Evolutionary conservation across 2,329 filamentous ascomycete species (phyloP).

Genomic region (Penicillium concentricum): DNA sequence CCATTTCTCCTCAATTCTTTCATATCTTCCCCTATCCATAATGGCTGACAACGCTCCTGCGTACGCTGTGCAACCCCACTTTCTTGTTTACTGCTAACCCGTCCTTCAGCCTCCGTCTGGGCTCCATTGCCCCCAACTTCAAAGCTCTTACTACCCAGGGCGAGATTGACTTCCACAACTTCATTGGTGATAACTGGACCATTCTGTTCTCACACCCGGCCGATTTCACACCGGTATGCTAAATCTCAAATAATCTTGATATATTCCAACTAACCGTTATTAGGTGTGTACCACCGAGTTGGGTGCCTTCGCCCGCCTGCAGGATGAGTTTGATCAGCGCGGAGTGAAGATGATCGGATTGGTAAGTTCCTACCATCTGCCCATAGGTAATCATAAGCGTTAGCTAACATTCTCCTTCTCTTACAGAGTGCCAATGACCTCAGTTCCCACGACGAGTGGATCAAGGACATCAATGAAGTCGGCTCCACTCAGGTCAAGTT

Average conservation of each 20-base stretch:
- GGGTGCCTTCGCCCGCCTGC: constrained; percentile 87
- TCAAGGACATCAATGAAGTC: constrained; percentile 81
- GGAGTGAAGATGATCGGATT: constrained; percentile 90
- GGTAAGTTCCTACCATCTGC: constrained; percentile 30
- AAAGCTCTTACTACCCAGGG: constrained; percentile 66
- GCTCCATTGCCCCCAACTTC: constrained; percentile 68
- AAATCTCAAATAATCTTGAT: too few species aligned
- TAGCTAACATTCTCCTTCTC: neutral
- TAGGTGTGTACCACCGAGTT: constrained; percentile 81
- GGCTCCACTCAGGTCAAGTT: constrained; percentile 65
- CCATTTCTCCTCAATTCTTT: neutral
- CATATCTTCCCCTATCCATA: too few species aligned
- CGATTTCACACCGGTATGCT: constrained; percentile 72
- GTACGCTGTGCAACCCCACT: constrained; percentile 34
- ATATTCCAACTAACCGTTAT: too few species aligned
- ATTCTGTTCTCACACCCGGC: constrained; percentile 69
- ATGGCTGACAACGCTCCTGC: constrained; percentile 47
- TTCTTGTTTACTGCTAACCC: constrained; percentile 11
- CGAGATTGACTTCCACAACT: constrained; percentile 69
- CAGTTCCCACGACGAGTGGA: constrained; percentile 78
- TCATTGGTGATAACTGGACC: constrained; percentile 68
- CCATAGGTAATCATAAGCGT: too few species aligned
- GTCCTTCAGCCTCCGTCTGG: constrained; percentile 57
- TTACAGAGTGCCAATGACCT: constrained; percentile 72
- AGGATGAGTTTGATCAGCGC: constrained; percentile 84